Percentiles rank a stretch among this genome's conserved stretches.
phyloP scores from a whole-genome alignment of 352 stramenopile genomes.

The Saprolegnia parasitica region DNA sequence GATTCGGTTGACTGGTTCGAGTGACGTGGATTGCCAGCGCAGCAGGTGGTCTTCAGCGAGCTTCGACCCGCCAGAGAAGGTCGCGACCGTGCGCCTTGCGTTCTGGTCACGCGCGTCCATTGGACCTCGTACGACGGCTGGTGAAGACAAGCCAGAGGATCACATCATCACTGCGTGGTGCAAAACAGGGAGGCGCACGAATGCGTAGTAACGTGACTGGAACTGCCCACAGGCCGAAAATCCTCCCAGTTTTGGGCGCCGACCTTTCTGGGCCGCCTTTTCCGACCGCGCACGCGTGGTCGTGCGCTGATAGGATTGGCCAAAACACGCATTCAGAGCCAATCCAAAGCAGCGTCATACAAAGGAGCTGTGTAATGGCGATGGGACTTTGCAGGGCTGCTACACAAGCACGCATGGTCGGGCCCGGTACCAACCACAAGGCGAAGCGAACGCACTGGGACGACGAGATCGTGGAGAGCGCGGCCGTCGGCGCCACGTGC shows the following conservation, averaged over 20 bases:
- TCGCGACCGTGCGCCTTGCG: neutral
- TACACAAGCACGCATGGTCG: too few relatives aligned
- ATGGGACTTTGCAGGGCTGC: too few relatives aligned
- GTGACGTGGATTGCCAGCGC: neutral
- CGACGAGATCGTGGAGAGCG: neutral
- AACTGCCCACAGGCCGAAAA: neutral
- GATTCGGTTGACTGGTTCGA: conserved; percentile 1
- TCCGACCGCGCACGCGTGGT: too few relatives aligned
- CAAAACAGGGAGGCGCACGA: neutral
- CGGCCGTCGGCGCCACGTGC: neutral
- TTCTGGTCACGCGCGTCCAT: too few relatives aligned
- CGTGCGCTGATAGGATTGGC: too few relatives aligned
- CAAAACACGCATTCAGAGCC: too few relatives aligned
- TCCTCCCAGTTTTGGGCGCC: too few relatives aligned
- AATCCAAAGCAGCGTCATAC: too few relatives aligned
- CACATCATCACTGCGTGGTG: neutral
- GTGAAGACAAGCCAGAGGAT: neutral
- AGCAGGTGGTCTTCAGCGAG: conserved; percentile 1
- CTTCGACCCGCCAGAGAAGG: neutral
- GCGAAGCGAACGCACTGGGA: neutral
- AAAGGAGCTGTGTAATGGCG: too few relatives aligned
- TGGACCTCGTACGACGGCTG: too few relatives aligned
- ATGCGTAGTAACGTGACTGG: neutral
- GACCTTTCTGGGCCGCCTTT: too few relatives aligned
- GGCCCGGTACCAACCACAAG: neutral